Evolutionary conservation across 2,329 filamentous ascomycete species (phyloP).

Genomic region (Allantophomopsis lycopodina): DNA sequence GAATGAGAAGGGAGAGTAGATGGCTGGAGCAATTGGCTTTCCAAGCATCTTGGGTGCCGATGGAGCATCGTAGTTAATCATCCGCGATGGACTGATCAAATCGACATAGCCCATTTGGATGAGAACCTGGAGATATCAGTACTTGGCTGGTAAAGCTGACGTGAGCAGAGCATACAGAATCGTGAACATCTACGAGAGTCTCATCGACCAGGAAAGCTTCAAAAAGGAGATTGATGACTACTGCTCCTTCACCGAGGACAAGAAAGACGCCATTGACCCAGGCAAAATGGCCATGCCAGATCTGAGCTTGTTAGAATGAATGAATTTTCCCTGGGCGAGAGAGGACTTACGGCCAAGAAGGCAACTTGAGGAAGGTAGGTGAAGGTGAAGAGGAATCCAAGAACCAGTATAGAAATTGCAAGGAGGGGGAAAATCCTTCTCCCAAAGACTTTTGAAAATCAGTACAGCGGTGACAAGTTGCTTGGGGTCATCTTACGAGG

Average conservation of each 20-base stretch:
- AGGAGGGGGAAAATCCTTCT: constrained; percentile 68
- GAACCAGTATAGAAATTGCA: constrained; percentile 70
- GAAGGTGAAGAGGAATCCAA: constrained; percentile 77
- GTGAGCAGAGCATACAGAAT: constrained; percentile 22
- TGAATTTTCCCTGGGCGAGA: too few relatives aligned
- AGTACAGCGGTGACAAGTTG: too few relatives aligned
- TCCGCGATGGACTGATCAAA: constrained; percentile 52
- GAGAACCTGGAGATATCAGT: constrained; percentile 28
- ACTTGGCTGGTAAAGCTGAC: neutral
- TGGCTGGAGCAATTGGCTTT: constrained; percentile 60
- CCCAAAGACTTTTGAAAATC: constrained; percentile 36
- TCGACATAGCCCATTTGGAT: constrained; percentile 60
- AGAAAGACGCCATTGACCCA: constrained; percentile 82
- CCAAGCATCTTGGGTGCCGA: constrained; percentile 70
- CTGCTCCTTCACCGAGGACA: constrained; percentile 59
- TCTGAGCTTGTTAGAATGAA: constrained; percentile 10
- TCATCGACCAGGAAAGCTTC: constrained; percentile 76
- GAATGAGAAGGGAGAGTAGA: constrained; percentile 81
- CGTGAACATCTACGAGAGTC: constrained; percentile 69
- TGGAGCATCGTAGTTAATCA: constrained; percentile 52
- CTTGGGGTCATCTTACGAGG: constrained; percentile 27
- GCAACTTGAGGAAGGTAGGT: constrained; percentile 81
- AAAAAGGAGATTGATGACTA: constrained; percentile 35
- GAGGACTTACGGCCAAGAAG: constrained; percentile 44
- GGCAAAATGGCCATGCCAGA: constrained; percentile 81